These are phyloP conservation scores for Aegilops longissima DNA, from an alignment of 176 grass and related monocot genomes.

Conservation along the genomic window DNA sequence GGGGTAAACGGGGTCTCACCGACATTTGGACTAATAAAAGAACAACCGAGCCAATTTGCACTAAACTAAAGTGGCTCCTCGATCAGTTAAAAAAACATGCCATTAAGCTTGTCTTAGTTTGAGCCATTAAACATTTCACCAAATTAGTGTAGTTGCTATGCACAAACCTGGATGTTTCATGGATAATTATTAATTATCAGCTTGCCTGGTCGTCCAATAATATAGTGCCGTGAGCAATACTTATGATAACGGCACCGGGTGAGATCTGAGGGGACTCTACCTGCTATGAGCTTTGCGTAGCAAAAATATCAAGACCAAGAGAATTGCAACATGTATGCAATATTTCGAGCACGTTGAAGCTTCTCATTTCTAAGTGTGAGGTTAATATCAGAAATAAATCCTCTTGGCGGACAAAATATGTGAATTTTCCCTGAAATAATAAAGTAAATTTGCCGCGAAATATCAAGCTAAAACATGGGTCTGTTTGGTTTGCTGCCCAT, in stretches of 20 bases:
- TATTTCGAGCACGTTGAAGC: conserved; percentile 30
- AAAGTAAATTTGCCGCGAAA: background rate
- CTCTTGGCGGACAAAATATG: no score
- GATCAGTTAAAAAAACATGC: background rate
- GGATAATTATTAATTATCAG: no score
- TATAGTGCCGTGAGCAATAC: no score
- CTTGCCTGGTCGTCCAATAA: no score
- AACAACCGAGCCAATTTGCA: conserved; percentile 16
- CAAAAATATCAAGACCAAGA: no score
- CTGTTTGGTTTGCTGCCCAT: no score
- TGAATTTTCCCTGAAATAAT: no score
- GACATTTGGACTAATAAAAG: background rate
- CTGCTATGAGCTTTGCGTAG: no score
- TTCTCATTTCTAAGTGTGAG: background rate
- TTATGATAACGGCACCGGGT: no score
- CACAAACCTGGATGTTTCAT: background rate
- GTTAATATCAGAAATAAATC: background rate
- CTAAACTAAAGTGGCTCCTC: background rate
- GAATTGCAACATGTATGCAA: background rate
- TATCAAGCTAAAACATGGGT: background rate
- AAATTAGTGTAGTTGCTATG: background rate
- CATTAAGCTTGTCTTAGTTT: conserved; percentile 1
- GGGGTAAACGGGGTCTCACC: background rate
- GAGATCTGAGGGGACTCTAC: no score
- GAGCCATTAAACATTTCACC: background rate